phyloP scores from a whole-genome alignment of 1,284 basidiomycete species.

The Ceratobasidium theobromae region DNA sequence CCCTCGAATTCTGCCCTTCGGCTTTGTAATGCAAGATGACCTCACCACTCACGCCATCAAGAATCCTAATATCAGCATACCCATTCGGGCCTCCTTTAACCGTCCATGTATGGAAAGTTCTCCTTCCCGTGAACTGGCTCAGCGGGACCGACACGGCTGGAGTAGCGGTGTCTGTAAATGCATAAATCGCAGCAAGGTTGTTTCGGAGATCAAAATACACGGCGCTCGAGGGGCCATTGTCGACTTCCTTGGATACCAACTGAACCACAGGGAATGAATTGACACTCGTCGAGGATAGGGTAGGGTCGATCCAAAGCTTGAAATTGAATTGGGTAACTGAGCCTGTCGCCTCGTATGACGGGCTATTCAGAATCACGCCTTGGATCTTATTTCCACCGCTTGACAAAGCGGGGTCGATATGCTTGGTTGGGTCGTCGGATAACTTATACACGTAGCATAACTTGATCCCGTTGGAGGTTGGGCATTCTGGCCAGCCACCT shows the following conservation, averaged over 20 bases:
- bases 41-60: background rate
- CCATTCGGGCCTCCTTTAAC: constrained; percentile 17
- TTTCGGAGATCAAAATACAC: constrained; percentile 26
- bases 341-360: constrained; percentile 5
- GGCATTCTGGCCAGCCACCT: constrained; percentile 5
- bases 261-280: constrained; percentile 9
- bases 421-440: constrained; percentile 14
- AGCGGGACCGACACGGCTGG: constrained; percentile 26
- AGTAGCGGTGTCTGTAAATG: constrained; percentile 2
- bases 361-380: constrained; percentile 2
- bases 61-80: constrained; percentile 22
- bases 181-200: constrained; percentile 17
- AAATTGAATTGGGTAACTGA: constrained; percentile 21
- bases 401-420: background rate
- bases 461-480: background rate
- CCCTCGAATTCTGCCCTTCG: constrained; percentile 2
- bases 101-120: constrained; percentile 24
- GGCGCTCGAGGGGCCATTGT: background rate
- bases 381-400: background rate
- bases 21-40: constrained; percentile 8
- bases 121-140: constrained; percentile 2
- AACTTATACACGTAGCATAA: constrained; percentile 23
- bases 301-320: constrained; percentile 6
- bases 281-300: background rate
- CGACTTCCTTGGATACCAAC: constrained; percentile 4